Evolutionary conservation across 2,329 filamentous ascomycete species (phyloP).

Genomic region (Zymoseptoria pseudotritici): DNA sequence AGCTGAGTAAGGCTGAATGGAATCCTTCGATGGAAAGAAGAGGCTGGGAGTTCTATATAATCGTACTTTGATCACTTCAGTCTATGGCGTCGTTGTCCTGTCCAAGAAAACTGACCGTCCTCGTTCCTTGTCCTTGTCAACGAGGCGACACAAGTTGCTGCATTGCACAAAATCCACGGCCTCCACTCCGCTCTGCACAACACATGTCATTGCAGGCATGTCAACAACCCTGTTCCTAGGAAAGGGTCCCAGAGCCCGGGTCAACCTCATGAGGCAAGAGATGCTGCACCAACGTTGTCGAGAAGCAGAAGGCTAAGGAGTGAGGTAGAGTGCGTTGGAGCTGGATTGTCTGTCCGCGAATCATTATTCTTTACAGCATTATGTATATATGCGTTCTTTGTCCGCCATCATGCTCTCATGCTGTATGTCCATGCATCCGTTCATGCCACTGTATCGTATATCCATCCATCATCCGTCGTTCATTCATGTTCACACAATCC

Average conservation of each 20-base stretch:
- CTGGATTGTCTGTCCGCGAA: background rate
- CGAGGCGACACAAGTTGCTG: too few species aligned
- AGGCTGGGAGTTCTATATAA: too few species aligned
- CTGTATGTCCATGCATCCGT: background rate
- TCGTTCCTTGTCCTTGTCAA: too few species aligned
- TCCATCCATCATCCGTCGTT: background rate
- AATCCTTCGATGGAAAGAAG: too few species aligned
- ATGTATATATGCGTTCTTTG: background rate
- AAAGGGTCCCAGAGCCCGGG: background rate
- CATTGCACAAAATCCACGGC: too few species aligned
- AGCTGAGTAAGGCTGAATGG: too few species aligned
- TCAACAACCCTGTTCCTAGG: background rate
- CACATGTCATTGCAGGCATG: background rate
- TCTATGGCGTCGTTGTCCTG: too few species aligned
- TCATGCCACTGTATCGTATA: background rate
- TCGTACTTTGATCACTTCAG: too few species aligned
- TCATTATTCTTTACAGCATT: background rate
- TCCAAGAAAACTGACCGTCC: too few species aligned
- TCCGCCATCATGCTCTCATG: background rate
- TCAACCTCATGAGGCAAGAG: background rate
- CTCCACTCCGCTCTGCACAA: background rate
- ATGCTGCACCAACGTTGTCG: background rate
- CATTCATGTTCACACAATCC: background rate
- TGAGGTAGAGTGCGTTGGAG: background rate
- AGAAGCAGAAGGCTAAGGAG: background rate